Conservation (phyloP, 805 yeast species). For the Zygotorulaspora sp. region DNA sequence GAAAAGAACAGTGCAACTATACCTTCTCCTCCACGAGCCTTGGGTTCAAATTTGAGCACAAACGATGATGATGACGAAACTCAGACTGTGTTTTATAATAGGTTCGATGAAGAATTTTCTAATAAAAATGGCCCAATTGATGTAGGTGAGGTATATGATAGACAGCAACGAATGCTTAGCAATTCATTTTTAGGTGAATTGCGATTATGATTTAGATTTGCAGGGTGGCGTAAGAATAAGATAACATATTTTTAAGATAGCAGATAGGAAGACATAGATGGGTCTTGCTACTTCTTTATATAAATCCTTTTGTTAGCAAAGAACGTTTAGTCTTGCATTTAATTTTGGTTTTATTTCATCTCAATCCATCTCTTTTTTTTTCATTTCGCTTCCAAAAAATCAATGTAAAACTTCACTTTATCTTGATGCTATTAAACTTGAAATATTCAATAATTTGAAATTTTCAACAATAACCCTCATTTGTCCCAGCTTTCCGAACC, state of each 20-base stretch:
- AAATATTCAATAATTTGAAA: too few species aligned
- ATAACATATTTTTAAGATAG: too few species aligned
- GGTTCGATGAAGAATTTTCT: conserved; percentile 4
- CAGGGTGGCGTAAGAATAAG: too few species aligned
- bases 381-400: conserved; percentile 6
- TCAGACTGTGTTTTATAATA: conserved; percentile 3
- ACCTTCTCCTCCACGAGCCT: conserved; percentile 3
- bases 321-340: not conserved
- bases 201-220: not conserved
- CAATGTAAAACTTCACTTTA: conserved; percentile 1
- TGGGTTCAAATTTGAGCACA: conserved; percentile 1
- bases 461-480: too few species aligned
- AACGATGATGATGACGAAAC: conserved; percentile 8
- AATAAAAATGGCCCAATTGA: conserved; percentile 7
- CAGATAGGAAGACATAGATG: too few species aligned
- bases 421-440: conserved; percentile 1
- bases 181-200: conserved; percentile 7
- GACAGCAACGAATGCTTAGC: conserved; percentile 7
- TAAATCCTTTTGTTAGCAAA: too few species aligned
- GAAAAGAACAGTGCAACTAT: conserved; percentile 1
- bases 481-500: too few species aligned
- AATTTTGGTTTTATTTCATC: not conserved
- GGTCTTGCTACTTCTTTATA: too few species aligned
- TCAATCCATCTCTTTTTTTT: conserved; percentile 4
- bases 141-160: conserved; percentile 2